These are phyloP conservation scores for Boletus subcaerulescens DNA, from an alignment of 768 basidiomycete genomes.

Conservation along the genomic window DNA sequence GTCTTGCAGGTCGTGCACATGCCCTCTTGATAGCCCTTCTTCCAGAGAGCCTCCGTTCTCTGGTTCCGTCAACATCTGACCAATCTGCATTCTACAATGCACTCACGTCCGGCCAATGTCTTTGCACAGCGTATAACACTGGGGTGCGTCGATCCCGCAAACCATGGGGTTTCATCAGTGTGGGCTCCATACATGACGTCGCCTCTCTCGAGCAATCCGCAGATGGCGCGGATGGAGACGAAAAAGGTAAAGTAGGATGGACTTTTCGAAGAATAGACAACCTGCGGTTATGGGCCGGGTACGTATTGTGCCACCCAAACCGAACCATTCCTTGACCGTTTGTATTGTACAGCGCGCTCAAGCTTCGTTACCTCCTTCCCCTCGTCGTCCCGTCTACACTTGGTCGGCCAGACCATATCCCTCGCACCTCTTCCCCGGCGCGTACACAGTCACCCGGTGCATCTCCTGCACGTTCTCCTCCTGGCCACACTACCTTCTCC, in stretches of 20 bases:
- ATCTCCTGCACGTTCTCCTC: conserved; percentile 23
- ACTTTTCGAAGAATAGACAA: conserved; percentile 88
- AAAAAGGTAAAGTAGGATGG: conserved; percentile 60
- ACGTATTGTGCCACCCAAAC: conserved; percentile 27
- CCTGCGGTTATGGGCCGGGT: conserved; percentile 83
- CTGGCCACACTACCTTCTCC: conserved; percentile 5
- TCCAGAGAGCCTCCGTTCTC: conserved; percentile 49
- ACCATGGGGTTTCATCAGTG: conserved; percentile 86
- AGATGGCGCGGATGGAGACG: conserved; percentile 34
- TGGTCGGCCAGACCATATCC: conserved; percentile 25
- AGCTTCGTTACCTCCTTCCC: conserved; percentile 76
- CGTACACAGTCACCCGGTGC: conserved; percentile 15
- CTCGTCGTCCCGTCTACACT: conserved; percentile 52
- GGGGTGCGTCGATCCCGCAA: conserved; percentile 76
- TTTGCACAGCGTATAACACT: conserved; percentile 79
- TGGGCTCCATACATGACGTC: conserved; percentile 78
- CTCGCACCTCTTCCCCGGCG: conserved; percentile 24
- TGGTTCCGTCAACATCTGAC: conserved; percentile 35
- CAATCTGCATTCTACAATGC: conserved; percentile 45
- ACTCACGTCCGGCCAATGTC: conserved; percentile 73
- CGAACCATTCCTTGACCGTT: neutral
- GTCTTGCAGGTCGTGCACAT: conserved; percentile 57
- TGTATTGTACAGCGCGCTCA: conserved; percentile 58
- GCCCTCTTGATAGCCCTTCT: conserved; percentile 59
- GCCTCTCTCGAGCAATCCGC: conserved; percentile 56